phyloP scores from a whole-genome alignment of 352 stramenopile genomes.

The Globisporangium paddicum region DNA sequence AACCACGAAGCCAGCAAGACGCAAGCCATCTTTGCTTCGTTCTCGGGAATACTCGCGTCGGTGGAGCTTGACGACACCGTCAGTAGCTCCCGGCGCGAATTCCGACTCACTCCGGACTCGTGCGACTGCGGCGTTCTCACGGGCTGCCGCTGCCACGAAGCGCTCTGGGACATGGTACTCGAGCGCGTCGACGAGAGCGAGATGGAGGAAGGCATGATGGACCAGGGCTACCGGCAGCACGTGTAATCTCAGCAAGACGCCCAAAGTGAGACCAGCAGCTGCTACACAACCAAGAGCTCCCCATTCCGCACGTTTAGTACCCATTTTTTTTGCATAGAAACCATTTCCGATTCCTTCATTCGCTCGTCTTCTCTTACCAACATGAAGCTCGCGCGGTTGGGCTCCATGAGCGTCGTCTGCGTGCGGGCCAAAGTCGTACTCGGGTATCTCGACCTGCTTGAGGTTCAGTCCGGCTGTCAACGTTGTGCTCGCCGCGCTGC shows the following conservation, averaged over 20 bases:
- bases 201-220: slow-evolving; percentile 26
- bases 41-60: neutral
- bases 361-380: too few species aligned
- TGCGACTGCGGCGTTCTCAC: slow-evolving; percentile 27
- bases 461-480: slow-evolving; percentile 97
- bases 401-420: slow-evolving; percentile 73
- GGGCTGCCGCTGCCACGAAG: slow-evolving; percentile 24
- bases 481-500: slow-evolving; percentile 92
- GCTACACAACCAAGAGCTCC: too few species aligned
- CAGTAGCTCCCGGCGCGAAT: neutral
- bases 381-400: slow-evolving; percentile 92
- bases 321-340: too few species aligned
- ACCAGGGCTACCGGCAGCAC: slow-evolving; percentile 35
- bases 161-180: slow-evolving; percentile 22
- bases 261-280: too few species aligned
- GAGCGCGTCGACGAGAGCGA: slow-evolving; percentile 4
- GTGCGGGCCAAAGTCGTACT: slow-evolving; percentile 94
- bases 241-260: too few species aligned
- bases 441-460: slow-evolving; percentile 83
- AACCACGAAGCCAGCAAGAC: neutral
- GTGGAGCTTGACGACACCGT: neutral
- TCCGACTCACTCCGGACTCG: neutral
- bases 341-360: too few species aligned
- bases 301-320: too few species aligned
- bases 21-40: neutral